Evolutionary conservation across 2,329 filamentous ascomycete species (phyloP).

Genomic region (Neoascochyta sp.): DNA sequence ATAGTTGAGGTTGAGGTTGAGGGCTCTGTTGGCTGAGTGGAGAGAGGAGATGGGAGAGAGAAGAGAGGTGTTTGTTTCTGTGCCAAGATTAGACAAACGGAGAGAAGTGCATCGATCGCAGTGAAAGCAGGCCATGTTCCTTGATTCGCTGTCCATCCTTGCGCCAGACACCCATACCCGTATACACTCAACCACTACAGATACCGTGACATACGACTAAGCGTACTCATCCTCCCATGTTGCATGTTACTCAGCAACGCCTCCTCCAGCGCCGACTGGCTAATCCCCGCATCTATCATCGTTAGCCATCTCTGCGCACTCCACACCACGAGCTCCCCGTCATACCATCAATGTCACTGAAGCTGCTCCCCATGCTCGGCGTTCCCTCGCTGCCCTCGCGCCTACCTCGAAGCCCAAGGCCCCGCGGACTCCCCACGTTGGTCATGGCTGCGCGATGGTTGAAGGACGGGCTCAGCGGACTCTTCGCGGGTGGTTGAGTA

Average conservation of each 20-base stretch:
- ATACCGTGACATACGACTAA: slow-evolving; percentile 64
- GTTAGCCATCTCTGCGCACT: slow-evolving; percentile 5
- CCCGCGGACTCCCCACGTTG: slow-evolving; percentile 50
- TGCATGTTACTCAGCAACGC: slow-evolving; percentile 70
- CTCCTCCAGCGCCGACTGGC: slow-evolving; percentile 76
- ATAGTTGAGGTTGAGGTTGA: too few relatives aligned
- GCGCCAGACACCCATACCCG: too few relatives aligned
- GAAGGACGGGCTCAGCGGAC: slow-evolving; percentile 43
- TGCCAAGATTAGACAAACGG: too few relatives aligned
- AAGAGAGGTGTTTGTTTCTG: too few relatives aligned
- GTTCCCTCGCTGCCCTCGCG: slow-evolving; percentile 36
- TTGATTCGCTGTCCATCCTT: too few relatives aligned
- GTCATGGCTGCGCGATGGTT: slow-evolving; percentile 58
- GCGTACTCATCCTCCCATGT: slow-evolving; percentile 63
- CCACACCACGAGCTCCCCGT: slow-evolving; percentile 1
- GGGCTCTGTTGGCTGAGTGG: too few relatives aligned
- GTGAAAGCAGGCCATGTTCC: too few relatives aligned
- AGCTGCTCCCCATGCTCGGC: slow-evolving; percentile 63
- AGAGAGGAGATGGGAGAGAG: too few relatives aligned
- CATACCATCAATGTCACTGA: slow-evolving; percentile 75
- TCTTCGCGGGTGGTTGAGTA: slow-evolving; percentile 15
- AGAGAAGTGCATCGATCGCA: too few relatives aligned
- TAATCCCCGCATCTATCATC: slow-evolving; percentile 67
- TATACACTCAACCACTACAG: too few relatives aligned
- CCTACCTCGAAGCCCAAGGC: slow-evolving; percentile 11